phyloP scores from a whole-genome alignment of 1,139 yeast species.

The Debaryomyces fabryi region DNA sequence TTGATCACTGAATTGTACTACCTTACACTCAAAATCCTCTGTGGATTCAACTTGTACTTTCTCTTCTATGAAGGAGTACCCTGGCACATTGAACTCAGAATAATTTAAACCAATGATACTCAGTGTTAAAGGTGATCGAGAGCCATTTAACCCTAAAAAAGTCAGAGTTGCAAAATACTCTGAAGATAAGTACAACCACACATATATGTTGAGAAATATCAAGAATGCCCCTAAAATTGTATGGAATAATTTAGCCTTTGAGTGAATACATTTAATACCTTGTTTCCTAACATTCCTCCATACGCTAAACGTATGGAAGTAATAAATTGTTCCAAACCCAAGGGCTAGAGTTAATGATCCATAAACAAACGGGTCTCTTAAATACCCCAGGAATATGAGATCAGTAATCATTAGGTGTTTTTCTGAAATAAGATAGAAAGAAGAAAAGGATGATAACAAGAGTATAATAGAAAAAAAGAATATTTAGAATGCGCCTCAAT shows the following conservation, averaged over 20 bases:
- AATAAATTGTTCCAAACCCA: conserved; percentile 1
- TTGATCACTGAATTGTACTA: conserved; percentile 2
- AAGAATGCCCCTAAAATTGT: not conserved
- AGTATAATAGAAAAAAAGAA: not conserved
- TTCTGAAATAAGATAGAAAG: not conserved
- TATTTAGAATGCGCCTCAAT: too few relatives aligned
- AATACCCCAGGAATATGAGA: not conserved
- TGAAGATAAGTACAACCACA: not conserved
- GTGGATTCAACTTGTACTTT: not conserved
- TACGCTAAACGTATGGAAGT: not conserved
- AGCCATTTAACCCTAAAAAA: not conserved
- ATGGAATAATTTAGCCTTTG: not conserved
- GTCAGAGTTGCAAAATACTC: not conserved
- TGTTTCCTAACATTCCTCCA: not conserved
- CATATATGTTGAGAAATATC: not conserved
- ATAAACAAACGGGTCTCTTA: not conserved
- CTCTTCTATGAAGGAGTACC: conserved; percentile 15
- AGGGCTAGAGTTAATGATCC: not conserved
- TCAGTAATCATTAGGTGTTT: not conserved
- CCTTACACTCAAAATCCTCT: conserved; percentile 7
- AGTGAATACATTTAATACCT: not conserved
- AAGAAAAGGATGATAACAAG: not conserved
- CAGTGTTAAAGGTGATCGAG: conserved; percentile 2
- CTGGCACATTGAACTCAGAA: conserved; percentile 10
- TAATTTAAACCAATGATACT: not conserved